phyloP scores from a whole-genome alignment of 2,329 filamentous ascomycete genomes.

The Pseudogymnoascus verrucosus region DNA sequence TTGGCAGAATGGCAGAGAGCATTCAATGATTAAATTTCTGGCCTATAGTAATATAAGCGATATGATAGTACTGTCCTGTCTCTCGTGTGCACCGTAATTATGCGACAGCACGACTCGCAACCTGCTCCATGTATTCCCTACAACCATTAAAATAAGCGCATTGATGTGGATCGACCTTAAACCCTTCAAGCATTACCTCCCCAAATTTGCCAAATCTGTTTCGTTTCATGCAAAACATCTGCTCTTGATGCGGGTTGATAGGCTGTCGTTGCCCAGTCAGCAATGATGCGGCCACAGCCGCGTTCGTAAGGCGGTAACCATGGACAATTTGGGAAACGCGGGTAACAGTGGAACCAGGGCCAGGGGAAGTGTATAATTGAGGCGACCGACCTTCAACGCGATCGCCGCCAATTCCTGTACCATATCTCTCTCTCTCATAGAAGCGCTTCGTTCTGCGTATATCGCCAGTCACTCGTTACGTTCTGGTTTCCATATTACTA shows the following conservation, averaged over 20 bases:
- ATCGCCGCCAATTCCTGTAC: background rate
- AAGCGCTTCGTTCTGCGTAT: background rate
- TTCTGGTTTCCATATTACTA: background rate
- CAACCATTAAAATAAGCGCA: constrained; percentile 7
- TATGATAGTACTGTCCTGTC: background rate
- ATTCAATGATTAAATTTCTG: background rate
- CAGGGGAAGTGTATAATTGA: constrained; percentile 5
- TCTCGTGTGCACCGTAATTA: background rate
- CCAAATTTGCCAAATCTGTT: constrained; percentile 3
- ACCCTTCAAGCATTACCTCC: background rate
- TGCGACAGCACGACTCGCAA: background rate
- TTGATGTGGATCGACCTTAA: background rate
- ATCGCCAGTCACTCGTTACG: constrained; percentile 2
- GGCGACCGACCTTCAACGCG: background rate
- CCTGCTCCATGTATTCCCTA: background rate
- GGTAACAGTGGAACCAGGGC: constrained; percentile 8
- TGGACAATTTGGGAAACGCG: constrained; percentile 7
- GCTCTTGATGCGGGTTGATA: background rate
- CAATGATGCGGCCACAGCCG: background rate
- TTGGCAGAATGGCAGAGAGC: background rate
- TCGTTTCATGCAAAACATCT: constrained; percentile 7
- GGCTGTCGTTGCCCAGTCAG: constrained; percentile 5
- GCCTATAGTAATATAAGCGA: background rate
- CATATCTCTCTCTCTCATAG: constrained; percentile 1
- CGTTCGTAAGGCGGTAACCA: constrained; percentile 1